Evolutionary conservation across 2,329 filamentous ascomycete genomes (phyloP).

Genomic region (Cercospora zeina): DNA sequence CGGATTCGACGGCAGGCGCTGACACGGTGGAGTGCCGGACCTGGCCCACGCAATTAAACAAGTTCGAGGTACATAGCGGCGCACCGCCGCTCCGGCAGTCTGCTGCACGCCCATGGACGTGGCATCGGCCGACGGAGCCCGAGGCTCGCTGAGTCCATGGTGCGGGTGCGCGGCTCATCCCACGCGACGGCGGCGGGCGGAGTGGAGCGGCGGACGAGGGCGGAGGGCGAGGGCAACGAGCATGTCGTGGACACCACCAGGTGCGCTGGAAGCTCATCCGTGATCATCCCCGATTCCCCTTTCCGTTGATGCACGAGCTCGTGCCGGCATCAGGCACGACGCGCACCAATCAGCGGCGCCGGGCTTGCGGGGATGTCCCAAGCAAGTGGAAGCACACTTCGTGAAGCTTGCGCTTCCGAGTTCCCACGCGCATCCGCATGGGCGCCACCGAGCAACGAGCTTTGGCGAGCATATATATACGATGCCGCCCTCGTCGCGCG

Average conservation of each 20-base stretch:
- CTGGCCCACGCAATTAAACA: constrained; percentile 16
- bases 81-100: background rate
- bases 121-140: background rate
- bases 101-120: background rate
- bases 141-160: background rate
- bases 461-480: background rate
- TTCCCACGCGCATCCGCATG: background rate
- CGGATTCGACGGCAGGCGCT: background rate
- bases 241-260: too few species aligned
- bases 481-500: background rate
- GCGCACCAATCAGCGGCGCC: background rate
- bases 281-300: too few species aligned
- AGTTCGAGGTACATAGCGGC: constrained; percentile 7
- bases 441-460: background rate
- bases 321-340: background rate
- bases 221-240: too few species aligned
- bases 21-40: constrained; percentile 5
- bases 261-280: too few species aligned
- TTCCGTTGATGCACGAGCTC: too few species aligned
- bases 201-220: background rate
- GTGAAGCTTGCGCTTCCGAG: background rate
- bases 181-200: background rate
- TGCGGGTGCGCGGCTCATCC: background rate
- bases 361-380: constrained; percentile 1
- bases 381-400: too few species aligned